Percentiles rank a stretch among this genome's conserved stretches.
phyloP scores from a whole-genome alignment of 2,329 filamentous ascomycete species.

The Lachnellula occidentalis region DNA sequence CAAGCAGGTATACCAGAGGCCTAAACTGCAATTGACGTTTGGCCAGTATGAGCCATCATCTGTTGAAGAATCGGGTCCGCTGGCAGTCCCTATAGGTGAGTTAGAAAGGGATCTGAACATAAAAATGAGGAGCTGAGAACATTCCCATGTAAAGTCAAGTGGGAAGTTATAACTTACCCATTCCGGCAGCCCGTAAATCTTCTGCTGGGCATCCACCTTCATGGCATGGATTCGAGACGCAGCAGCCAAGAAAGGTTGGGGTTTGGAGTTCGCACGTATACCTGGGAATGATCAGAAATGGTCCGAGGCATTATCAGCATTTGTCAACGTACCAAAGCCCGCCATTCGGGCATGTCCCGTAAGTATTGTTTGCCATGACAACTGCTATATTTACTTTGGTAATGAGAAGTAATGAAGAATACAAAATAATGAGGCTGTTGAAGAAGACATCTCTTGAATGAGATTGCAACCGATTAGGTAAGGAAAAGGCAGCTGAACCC shows the following conservation, averaged over 20 bases:
- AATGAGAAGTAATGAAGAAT: background rate
- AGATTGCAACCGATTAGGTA: no score
- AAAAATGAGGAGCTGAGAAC: no score
- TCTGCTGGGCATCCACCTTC: conserved; percentile 7
- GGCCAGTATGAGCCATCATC: conserved; percentile 14
- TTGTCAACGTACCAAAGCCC: background rate
- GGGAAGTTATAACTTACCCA: background rate
- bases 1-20: conserved; percentile 11
- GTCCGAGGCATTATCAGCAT: background rate
- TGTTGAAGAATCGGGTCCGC: conserved; percentile 1
- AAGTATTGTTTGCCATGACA: background rate
- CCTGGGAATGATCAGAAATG: conserved; percentile 1
- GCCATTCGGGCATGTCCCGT: background rate
- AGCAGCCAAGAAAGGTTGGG: conserved; percentile 18
- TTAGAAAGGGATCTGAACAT: no score
- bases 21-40: conserved; percentile 11
- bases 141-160: no score
- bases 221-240: conserved; percentile 16
- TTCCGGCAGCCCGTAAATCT: conserved; percentile 13
- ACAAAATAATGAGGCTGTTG: no score
- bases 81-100: background rate
- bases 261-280: conserved; percentile 15
- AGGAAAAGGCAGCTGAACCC: background rate
- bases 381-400: background rate
- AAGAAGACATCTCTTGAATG: no score